Evolutionary conservation across 2,329 filamentous ascomycete species (phyloP), one percentile per base, ranked within the genome.

Genomic region (Tolypocladium guangdongense): DNA sequence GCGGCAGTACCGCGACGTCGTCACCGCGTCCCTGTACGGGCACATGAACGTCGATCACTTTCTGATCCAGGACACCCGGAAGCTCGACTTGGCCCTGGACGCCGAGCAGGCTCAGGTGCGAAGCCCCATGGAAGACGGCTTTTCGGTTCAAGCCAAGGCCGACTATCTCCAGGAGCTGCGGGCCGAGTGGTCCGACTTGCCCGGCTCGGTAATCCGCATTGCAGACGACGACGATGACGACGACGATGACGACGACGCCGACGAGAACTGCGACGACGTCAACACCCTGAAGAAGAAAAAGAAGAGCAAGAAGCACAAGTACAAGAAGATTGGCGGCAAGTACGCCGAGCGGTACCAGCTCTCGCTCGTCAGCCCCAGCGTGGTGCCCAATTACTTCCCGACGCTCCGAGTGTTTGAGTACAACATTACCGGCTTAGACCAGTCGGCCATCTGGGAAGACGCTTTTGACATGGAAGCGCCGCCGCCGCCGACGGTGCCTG

Each of bases 11-110:
- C 87, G 93, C 36, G 93, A 99, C 67, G 86, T 99, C 38, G 78
- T 99, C 22, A 78, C 91, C 22, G 83, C 81, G 14, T 83, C 83
- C 30, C 65, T 95, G 7, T 99, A 87, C 64, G 93, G 92, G 1
- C 93, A 99, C 67, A 97, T 99, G 93, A 99, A 99, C 64, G 88
- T 96, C 59, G 93, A 99, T 63, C 93, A 99, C 68, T 99, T 99
- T 69, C 80, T 97, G 64, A 73, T 99, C 18, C 89, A 96, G 62
- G 92, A 97, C 66, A 88, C 84, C 54, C 77, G 87, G 41, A 81
- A 95, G 1, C 77, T 96, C 52, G 78, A 87, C 56, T 77, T 90
- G 49, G 71, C 73, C 30, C 70, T 75, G 1, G 55, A 73, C 10
- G 58, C 69, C 45, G 61, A 67, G 2, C 60, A 67, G 10, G 54